phyloP scores from a whole-genome alignment of 1,139 yeast species.

The Lodderomyces parapsilosis region DNA sequence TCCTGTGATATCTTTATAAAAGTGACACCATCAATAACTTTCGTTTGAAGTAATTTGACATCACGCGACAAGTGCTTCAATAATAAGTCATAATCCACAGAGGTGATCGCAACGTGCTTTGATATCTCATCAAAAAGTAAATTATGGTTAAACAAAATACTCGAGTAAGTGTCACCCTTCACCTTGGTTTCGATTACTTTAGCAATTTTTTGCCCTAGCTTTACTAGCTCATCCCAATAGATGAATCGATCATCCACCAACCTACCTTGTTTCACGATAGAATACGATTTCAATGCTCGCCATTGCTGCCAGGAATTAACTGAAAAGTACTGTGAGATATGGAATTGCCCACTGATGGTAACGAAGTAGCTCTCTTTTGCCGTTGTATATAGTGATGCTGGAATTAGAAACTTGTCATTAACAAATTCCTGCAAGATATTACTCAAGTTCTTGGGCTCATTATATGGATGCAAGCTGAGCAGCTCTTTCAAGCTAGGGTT shows the following conservation, averaged over 20 bases:
- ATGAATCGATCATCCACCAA: constrained; percentile 26
- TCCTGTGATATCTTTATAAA: constrained; percentile 24
- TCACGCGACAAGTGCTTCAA: constrained; percentile 29
- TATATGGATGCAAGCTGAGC: constrained; percentile 28
- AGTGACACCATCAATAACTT: constrained; percentile 13
- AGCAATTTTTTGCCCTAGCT: constrained; percentile 16
- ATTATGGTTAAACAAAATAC: constrained; percentile 20
- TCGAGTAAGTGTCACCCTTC: constrained; percentile 20
- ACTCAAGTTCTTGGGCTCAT: constrained; percentile 28
- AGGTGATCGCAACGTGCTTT: constrained; percentile 15
- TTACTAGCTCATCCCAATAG: constrained; percentile 22
- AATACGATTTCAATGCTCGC: constrained; percentile 14
- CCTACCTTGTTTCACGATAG: constrained; percentile 15
- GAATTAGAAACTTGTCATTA: constrained; percentile 20
- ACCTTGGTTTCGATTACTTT: constrained; percentile 10
- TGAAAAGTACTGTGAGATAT: constrained; percentile 16
- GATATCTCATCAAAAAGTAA: constrained; percentile 17
- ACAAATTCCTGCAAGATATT: constrained; percentile 28
- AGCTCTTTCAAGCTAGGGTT: constrained; percentile 21
- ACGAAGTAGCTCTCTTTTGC: constrained; percentile 13
- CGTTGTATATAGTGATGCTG: constrained; percentile 20
- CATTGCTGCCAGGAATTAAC: constrained; percentile 23
- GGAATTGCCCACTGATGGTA: constrained; percentile 11
- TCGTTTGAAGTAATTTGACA: constrained; percentile 15
- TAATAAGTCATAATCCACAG: constrained; percentile 24